Conservation (phyloP, 257 asterid genomes). For the Plantago elongata region DNA sequence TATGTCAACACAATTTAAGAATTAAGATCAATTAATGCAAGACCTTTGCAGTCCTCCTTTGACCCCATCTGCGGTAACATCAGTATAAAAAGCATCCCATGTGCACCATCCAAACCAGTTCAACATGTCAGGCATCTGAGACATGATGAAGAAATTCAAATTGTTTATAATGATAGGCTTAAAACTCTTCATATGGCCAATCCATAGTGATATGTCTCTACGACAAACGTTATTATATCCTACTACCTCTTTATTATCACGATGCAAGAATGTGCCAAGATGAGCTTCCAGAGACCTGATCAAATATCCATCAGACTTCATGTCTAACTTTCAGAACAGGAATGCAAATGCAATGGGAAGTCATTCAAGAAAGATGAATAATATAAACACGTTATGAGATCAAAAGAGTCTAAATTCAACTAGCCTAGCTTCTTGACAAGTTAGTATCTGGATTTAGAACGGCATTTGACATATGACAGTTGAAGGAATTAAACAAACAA, state of each 20-base stretch:
- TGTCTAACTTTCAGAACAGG: neutral
- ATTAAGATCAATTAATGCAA: constrained; percentile 9
- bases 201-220: neutral
- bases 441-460: no score
- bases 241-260: constrained; percentile 66
- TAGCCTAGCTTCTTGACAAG: no score
- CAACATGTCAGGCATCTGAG: constrained; percentile 76
- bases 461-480: no score
- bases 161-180: neutral
- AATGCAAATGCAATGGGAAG: neutral
- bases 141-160: constrained; percentile 13
- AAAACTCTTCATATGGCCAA: constrained; percentile 6
- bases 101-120: constrained; percentile 99
- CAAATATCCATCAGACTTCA: constrained; percentile 1
- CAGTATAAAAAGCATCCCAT: constrained; percentile 90
- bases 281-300: constrained; percentile 58
- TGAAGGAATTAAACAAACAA: no score
- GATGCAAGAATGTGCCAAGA: constrained; percentile 65
- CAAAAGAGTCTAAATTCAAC: neutral
- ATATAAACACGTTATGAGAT: neutral
- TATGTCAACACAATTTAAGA: constrained; percentile 1
- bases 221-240: neutral
- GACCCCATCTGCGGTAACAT: constrained; percentile 75
- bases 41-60: constrained; percentile 64
- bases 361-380: neutral